Evolutionary conservation across 2,329 filamentous ascomycete genomes (phyloP), one percentile per base, ranked within the genome.

Genomic region (Rasamsonia emersonii): DNA sequence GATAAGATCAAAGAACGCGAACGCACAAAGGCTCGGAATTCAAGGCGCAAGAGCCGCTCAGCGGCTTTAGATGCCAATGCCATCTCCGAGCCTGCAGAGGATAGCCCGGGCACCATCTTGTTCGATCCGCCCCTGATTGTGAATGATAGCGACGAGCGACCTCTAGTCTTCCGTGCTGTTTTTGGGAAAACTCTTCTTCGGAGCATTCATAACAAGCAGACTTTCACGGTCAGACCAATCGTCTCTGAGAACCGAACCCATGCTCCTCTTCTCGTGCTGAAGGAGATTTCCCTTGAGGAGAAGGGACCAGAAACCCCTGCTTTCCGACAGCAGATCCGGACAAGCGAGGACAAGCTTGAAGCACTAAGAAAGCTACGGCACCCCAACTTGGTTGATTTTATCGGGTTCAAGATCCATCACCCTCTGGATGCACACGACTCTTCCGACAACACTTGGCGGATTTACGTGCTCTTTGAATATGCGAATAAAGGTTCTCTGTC

Each of bases 401-500:
- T 93, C 36, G 86, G 88, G 39, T 93, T 86, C 61, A 86, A 83
- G 45, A 82, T 95, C 39, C 70, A 81, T 49, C 65, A 71, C 35
- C 41, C 61, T 47, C 29, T 57, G 28, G 44, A 47, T 33, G 49
- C 62, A 10, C 53, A 61, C 23, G 60, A 70, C 28, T 49, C 53
- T 23, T 45, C 55, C 17, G 51, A 58, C 20, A 52, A 54, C 46
- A 42, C 59, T 5, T 93, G 85, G 82, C 80, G 77, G 17, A 71
- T 93, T 33, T 82, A 75, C 43, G 68, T 91, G 3, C 66, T 95
- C 14, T 79, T 73, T 24, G 82, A 88, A 28, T 72, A 84, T 46
- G 82, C 84, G 8, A 81, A 86, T 32, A 86, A 84, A 54, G 86
- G 86, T 0, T 84, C 88, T 0, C 63, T 98, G 9, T 75, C 80